phyloP scores from a whole-genome alignment of 306 rosid species.

The Cajanus cajan region DNA sequence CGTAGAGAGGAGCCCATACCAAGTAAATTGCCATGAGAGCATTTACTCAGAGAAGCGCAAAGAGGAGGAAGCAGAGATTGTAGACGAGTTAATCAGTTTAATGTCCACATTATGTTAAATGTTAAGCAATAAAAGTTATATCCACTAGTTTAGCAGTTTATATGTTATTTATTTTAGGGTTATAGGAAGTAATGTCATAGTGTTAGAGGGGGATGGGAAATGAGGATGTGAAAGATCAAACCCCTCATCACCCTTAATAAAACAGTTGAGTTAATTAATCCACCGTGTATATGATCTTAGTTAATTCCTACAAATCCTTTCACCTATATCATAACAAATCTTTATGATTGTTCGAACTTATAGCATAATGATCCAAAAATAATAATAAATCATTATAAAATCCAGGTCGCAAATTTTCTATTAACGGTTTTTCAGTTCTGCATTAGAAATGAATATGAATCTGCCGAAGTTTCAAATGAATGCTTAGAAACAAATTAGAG shows the following conservation, averaged over 20 bases:
- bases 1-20: constrained; percentile 33
- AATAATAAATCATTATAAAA: too few relatives aligned
- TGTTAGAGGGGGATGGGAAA: constrained; percentile 9
- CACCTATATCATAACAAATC: background rate
- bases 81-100: constrained; percentile 24
- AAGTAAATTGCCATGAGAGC: background rate
- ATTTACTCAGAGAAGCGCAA: background rate
- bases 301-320: background rate
- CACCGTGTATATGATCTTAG: background rate
- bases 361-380: too few relatives aligned
- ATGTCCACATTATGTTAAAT: background rate
- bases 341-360: too few relatives aligned
- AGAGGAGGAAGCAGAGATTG: constrained; percentile 8
- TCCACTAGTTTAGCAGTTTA: constrained; percentile 20
- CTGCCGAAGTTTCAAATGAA: background rate
- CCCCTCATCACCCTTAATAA: background rate
- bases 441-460: background rate
- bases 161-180: background rate
- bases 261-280: background rate
- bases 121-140: constrained; percentile 20
- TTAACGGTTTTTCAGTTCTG: background rate
- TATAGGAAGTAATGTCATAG: background rate
- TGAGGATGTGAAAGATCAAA: background rate
- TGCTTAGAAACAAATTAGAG: background rate
- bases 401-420: too few relatives aligned